These are phyloP conservation scores for Akanthomyces muscarius DNA, from an alignment of 2,329 filamentous ascomycete genomes.

Conservation along the genomic window DNA sequence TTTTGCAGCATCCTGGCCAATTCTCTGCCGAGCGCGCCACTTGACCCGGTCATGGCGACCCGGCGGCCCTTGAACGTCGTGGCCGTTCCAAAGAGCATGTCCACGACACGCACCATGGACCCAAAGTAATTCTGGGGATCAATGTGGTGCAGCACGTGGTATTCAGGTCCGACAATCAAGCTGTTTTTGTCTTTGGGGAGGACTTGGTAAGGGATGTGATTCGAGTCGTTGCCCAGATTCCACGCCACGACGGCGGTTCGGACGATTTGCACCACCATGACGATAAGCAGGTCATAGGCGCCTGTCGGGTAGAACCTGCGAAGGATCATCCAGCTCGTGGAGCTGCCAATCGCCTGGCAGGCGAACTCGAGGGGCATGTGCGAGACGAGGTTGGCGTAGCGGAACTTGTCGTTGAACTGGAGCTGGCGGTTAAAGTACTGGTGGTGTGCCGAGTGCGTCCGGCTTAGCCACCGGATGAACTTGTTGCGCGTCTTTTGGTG, in stretches of 20 bases:
- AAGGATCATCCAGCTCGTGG: constrained; percentile 11
- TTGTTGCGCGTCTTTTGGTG: constrained; percentile 14
- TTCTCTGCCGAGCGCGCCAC: constrained; percentile 17
- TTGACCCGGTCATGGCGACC: constrained; percentile 20
- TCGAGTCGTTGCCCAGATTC: constrained; percentile 19
- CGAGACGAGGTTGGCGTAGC: constrained; percentile 12
- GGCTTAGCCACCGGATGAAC: constrained; percentile 14
- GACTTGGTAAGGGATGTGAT: constrained; percentile 16
- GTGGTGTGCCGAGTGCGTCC: constrained; percentile 17
- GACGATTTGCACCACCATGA: constrained; percentile 7
- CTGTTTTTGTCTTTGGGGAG: constrained; percentile 18
- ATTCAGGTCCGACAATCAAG: constrained; percentile 20
- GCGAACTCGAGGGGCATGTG: constrained; percentile 17
- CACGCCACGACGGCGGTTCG: constrained; percentile 17
- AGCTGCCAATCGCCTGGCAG: constrained; percentile 15
- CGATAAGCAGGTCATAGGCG: constrained; percentile 9
- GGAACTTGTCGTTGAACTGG: constrained; percentile 13
- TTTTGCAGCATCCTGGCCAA: constrained; percentile 6
- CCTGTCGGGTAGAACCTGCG: not conserved
- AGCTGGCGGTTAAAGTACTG: constrained; percentile 18
- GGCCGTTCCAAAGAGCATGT: constrained; percentile 21
- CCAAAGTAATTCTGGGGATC: constrained; percentile 23
- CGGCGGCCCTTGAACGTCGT: constrained; percentile 18
- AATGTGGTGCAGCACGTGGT: constrained; percentile 22
- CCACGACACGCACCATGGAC: constrained; percentile 20